Evolutionary conservation across 257 asterid species (phyloP).

Genomic region (Nemophila menziesii): DNA sequence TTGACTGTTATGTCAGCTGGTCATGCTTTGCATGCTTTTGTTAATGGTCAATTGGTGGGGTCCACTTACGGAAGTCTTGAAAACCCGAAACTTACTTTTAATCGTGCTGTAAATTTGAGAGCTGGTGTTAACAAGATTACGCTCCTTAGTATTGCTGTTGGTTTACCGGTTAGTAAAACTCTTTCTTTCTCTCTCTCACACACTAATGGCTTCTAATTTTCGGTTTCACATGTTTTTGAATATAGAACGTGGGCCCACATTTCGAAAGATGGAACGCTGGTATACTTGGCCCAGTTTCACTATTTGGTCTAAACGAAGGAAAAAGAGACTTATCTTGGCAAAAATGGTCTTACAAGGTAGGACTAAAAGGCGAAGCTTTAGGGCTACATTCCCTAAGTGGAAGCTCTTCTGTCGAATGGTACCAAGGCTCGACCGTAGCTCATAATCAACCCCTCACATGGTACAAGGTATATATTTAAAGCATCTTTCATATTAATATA

Average conservation of each 20-base stretch:
- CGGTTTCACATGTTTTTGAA: conserved; percentile 10
- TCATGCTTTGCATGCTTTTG: conserved; percentile 90
- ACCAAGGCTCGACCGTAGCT: conserved; percentile 42
- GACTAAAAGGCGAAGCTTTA: conserved; percentile 81
- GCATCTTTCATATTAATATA: too few relatives aligned
- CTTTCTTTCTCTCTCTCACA: conserved; percentile 16
- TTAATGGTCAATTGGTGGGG: conserved; percentile 78
- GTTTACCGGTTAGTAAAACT: conserved; percentile 27
- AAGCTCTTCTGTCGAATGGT: conserved; percentile 82
- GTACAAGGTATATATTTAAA: conserved; percentile 74
- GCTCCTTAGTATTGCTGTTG: conserved; percentile 25
- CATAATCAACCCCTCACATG: conserved; percentile 79
- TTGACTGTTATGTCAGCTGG: conserved; percentile 89
- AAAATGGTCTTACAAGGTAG: conserved; percentile 96
- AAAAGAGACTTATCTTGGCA: conserved; percentile 92
- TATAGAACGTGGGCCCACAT: conserved; percentile 93
- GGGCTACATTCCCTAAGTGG: conserved; percentile 88
- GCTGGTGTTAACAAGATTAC: conserved; percentile 23
- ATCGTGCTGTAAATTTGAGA: conserved; percentile 20
- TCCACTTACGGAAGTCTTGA: conserved; percentile 21
- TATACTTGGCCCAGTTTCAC: conserved; percentile 92
- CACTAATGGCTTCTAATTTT: conserved; percentile 1
- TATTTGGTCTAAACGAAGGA: conserved; percentile 83
- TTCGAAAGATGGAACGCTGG: conserved; percentile 99
- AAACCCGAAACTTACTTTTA: conserved; percentile 24